A percentile compares a stretch with the other conserved stretches of the same genome.
phyloP scores from a whole-genome alignment of 192 early-diverging fungal genomes.

The Martensiomyces pterosporus region DNA sequence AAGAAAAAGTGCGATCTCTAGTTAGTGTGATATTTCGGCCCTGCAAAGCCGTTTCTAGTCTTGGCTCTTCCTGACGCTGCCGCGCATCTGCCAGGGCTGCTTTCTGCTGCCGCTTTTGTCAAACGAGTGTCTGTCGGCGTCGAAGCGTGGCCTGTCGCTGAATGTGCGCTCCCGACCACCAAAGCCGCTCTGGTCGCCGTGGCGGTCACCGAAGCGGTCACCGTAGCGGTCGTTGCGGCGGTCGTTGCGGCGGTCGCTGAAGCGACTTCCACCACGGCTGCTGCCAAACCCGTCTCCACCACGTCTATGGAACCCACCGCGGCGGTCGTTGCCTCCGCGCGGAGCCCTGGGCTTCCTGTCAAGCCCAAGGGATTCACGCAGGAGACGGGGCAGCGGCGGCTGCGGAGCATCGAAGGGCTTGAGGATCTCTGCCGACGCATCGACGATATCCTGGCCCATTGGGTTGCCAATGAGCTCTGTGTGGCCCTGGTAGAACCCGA shows the following conservation, averaged over 20 bases:
- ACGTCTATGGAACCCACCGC: background rate
- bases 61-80: background rate
- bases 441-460: conserved; percentile 16
- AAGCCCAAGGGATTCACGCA: conserved; percentile 2
- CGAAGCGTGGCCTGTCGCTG: conserved; percentile 2
- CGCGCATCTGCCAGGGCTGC: conserved; percentile 13
- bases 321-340: conserved; percentile 2
- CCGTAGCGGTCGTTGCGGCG: conserved; percentile 4
- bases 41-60: background rate
- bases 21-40: background rate
- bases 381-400: conserved; percentile 12
- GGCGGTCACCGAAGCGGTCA: conserved; percentile 2
- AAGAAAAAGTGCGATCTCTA: too few species aligned
- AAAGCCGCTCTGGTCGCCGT: conserved; percentile 1
- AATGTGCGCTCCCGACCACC: too few species aligned
- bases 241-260: background rate
- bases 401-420: conserved; percentile 21
- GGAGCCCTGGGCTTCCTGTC: background rate
- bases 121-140: background rate
- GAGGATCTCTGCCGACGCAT: conserved; percentile 6
- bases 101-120: background rate
- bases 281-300: conserved; percentile 3
- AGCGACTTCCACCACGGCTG: background rate
- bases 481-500: conserved; percentile 30
- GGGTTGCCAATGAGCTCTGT: conserved; percentile 14